Evolutionary conservation across 1,284 basidiomycete genomes (phyloP).

Genomic region (Trichosporon sp.): DNA sequence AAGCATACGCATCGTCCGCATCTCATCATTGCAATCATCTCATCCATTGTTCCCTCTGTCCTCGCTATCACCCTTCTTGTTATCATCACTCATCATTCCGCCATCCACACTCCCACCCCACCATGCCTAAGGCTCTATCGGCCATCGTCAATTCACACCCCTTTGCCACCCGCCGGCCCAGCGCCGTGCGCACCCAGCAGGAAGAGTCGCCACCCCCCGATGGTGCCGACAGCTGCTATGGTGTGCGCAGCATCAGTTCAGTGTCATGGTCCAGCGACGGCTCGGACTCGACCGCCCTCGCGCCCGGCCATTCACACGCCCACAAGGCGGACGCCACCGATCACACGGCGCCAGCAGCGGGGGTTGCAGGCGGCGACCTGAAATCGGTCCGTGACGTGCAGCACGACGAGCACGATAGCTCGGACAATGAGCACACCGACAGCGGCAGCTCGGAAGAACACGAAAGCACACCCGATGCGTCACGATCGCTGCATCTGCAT

Average conservation of each 20-base stretch:
- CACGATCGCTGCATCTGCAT: slow-evolving; percentile 1
- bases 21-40: not conserved
- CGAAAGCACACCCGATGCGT: slow-evolving; percentile 1
- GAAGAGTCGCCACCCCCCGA: slow-evolving; percentile 24
- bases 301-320: not conserved
- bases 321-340: not conserved
- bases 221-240: slow-evolving; percentile 38
- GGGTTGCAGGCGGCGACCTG: not conserved
- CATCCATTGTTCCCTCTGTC: not conserved
- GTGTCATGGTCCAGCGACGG: slow-evolving; percentile 22
- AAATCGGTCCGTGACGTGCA: not conserved
- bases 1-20: slow-evolving; percentile 2
- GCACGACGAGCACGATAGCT: not conserved
- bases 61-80: not conserved
- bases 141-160: slow-evolving; percentile 19
- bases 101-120: not conserved
- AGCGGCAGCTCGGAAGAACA: not conserved
- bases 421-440: slow-evolving; percentile 1
- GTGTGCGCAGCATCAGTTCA: slow-evolving; percentile 40
- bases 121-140: slow-evolving; percentile 16
- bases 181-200: slow-evolving; percentile 7
- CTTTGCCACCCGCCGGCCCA: slow-evolving; percentile 31
- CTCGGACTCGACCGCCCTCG: slow-evolving; percentile 15
- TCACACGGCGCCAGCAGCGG: not conserved
- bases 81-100: not conserved